Base-by-base conservation (phyloP, 352 stramenopile species). In the Phytophthora lateralis region DNA sequence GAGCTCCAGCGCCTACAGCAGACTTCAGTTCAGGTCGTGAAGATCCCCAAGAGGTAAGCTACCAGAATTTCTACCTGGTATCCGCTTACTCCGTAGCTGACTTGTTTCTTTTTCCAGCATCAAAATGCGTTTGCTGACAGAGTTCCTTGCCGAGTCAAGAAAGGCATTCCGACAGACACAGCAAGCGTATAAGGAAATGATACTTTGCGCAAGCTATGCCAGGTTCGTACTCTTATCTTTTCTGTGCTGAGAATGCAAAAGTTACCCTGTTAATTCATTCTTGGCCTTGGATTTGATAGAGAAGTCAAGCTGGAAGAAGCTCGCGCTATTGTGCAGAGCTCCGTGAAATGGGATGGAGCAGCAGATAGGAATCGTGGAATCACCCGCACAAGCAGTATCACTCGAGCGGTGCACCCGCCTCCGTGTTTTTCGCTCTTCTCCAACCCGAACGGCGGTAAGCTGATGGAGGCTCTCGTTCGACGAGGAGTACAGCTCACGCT, bases 1-100 rank as follows among this genome's bases (percentile, higher is more conserved):
- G 82, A 94, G 72, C 66, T 92, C 38, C 80, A 91, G 59, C 80
- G 85, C 4, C 50, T 92, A 15, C 82, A 92, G 43, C 73, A 85
- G 59, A 76, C 76, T 41, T 56, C 78, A 0, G 69, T 70, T 52
- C 80, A 90, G 41, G 55, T 94, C 27, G 77, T 94, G 43, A 85
- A 82, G 34, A 78, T 94, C 21, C 67, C 82, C 3, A 91, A 89
- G 41, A 85, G 67, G 80, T 88, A 17, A 44, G 41, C 15, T 26
- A 18, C 9, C 12, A 32, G 1, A 6, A 17, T 26, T 15, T 9
- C 9, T 48, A 39, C 6, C 0, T 51, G 32, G 12, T 26, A n/a
- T 38, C 32, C 11, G 14, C 10, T 17, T 38, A 5, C 15, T 49
- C 17, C 34, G 32, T 24, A 8, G 17, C 29, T 20, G 12, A 43